Evolutionary conservation across 2,329 filamentous ascomycete genomes (phyloP).

Genomic region (Teratosphaeria gauchensis): DNA sequence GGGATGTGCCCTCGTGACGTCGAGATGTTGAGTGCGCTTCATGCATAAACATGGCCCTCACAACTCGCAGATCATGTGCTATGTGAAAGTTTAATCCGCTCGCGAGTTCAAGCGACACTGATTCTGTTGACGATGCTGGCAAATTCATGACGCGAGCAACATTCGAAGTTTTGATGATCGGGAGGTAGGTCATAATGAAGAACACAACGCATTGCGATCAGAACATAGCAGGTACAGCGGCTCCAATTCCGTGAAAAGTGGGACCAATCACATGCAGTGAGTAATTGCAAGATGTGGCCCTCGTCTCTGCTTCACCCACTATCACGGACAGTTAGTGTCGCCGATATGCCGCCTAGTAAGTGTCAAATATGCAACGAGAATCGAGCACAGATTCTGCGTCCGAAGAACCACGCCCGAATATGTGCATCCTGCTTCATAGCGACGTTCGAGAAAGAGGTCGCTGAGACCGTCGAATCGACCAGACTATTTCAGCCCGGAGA

Average conservation of each 20-base stretch:
- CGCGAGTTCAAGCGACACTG: no score
- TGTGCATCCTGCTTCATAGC: conserved; percentile 81
- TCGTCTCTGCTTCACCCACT: neutral
- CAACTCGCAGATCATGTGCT: no score
- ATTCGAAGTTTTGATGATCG: neutral
- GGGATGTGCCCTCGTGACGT: neutral
- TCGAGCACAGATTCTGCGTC: conserved; percentile 80
- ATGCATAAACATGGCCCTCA: no score
- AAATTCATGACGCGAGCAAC: no score
- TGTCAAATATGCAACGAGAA: conserved; percentile 69
- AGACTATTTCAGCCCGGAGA: conserved; percentile 77
- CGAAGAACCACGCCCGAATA: conserved; percentile 89
- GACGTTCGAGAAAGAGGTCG: conserved; percentile 86
- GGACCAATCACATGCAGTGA: neutral
- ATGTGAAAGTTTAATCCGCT: no score
- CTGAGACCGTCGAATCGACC: conserved; percentile 78
- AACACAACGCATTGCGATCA: neutral
- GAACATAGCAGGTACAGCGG: neutral
- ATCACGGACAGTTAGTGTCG: neutral
- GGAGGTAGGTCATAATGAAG: neutral
- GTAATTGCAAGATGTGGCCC: neutral
- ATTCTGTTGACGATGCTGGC: no score
- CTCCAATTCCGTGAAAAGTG: neutral
- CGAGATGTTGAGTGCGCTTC: neutral
- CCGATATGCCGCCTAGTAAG: conserved; percentile 60